These are phyloP conservation scores for Moesziomyces sp. DNA, from an alignment of 1,284 basidiomycete genomes.

Conservation along the genomic window DNA sequence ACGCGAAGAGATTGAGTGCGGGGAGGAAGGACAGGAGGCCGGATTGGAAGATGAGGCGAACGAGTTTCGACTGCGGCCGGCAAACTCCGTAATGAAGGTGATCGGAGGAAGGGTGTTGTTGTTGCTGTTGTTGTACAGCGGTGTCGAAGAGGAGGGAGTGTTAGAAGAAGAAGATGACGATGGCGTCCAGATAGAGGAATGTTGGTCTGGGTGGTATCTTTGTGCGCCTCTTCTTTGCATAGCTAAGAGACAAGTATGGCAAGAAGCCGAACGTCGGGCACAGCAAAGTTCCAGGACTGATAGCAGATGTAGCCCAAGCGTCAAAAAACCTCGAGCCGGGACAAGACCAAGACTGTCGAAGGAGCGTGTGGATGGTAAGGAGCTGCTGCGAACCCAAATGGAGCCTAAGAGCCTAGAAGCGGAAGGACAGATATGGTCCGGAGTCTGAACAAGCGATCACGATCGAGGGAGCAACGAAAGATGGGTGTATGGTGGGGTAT, in stretches of 20 bases:
- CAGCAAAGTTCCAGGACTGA: background rate
- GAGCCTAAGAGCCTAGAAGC: no score
- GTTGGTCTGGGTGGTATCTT: conserved; percentile 16
- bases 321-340: no score
- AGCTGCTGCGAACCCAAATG: no score
- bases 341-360: no score
- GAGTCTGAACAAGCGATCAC: no score
- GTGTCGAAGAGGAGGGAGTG: background rate
- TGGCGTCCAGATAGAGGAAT: conserved; percentile 15
- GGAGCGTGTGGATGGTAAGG: no score
- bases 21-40: conserved; percentile 15
- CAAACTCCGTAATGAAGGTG: conserved; percentile 6
- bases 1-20: conserved; percentile 10
- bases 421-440: no score
- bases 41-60: conserved; percentile 17
- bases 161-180: conserved; percentile 3
- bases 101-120: conserved; percentile 27
- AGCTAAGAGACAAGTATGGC: conserved; percentile 11
- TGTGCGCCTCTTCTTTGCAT: conserved; percentile 20
- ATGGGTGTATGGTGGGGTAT: no score
- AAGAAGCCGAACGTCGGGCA: background rate
- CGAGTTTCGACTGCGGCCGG: conserved; percentile 6
- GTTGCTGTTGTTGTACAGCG: no score
- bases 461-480: no score
- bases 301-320: background rate